Evolutionary conservation across 2,329 filamentous ascomycete species (phyloP).

Genomic region (Neoascochyta sp.): DNA sequence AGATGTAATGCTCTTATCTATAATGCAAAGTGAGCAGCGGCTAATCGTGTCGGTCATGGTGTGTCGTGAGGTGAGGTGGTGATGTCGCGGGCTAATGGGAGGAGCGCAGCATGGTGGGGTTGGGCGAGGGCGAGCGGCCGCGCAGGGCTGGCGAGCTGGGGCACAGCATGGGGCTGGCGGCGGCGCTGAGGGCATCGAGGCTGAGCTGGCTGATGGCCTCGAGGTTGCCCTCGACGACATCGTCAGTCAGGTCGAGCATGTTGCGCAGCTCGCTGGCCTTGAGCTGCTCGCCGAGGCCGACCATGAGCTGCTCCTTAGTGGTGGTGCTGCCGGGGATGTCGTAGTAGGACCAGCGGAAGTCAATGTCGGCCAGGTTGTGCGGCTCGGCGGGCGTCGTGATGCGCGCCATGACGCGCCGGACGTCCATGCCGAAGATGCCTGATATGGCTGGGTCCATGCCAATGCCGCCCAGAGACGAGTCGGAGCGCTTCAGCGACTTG

Average conservation of each 20-base stretch:
- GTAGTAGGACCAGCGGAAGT: conserved; percentile 35
- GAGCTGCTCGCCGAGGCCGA: conserved; percentile 31
- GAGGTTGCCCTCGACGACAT: conserved; percentile 35
- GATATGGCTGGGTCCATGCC: conserved; percentile 31
- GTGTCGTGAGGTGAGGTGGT: no score
- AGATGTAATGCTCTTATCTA: no score
- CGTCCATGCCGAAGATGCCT: conserved; percentile 39
- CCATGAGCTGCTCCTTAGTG: conserved; percentile 35
- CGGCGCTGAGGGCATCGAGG: conserved; percentile 34
- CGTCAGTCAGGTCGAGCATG: conserved; percentile 37
- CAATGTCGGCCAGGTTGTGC: conserved; percentile 30
- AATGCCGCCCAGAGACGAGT: conserved; percentile 27
- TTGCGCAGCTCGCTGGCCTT: conserved; percentile 37
- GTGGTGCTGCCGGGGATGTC: conserved; percentile 25
- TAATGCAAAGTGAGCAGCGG: no score
- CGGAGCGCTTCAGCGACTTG: conserved; percentile 21
- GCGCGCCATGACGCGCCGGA: conserved; percentile 27
- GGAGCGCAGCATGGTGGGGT: conserved; percentile 24
- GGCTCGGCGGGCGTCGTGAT: conserved; percentile 34
- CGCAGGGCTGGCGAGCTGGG: conserved; percentile 35
- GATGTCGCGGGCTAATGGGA: no score
- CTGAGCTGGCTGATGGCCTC: conserved; percentile 38
- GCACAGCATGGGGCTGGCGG: conserved; percentile 35
- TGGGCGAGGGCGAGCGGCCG: conserved; percentile 32
- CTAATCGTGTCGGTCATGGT: no score